Evolutionary conservation across 805 yeast species (phyloP), one percentile per base, ranked within the genome.

Genomic region (Metschnikowia gelsemii): DNA sequence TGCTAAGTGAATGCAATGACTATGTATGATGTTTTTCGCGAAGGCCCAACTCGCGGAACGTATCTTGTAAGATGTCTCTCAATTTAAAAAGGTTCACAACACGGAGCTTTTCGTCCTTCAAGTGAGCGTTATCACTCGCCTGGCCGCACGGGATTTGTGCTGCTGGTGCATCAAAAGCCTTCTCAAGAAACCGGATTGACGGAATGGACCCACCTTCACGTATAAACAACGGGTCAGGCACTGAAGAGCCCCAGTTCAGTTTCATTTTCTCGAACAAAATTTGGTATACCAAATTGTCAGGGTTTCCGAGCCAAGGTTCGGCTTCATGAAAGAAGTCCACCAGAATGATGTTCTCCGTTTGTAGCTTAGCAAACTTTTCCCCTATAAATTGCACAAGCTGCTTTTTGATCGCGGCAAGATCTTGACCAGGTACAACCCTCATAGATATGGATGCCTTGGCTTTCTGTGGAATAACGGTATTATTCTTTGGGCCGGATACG

Each of bases 161-260:
- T 1, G 96, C 98, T 19, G 87, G 87, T 3, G 98, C 96, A 38
- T 73, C 63, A 51, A 91, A 86, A 9, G 76, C 69, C 60, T 86
- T 86, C 55, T 91, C 99, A 50, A 91, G 65, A 46, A 84, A 84
- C 48, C 96, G 66, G 6, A 93, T 81, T 8, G 91, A 83, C 2
- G 99, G 97, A 59, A 91, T 89, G 0, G 97, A 87, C 0, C 99
- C 99, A 46, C 99, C 99, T 66, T 93, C 99, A 50, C 98, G 78
- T 23, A 93, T 87, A 46, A 81, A 83, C 30, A 91, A 66, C 2
- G 98, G 97, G 40, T 85, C 87, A 1, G 60, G 57, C 8, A 55
- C 54, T 1, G 47, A 35, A 9, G 71, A 65, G 0, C 77, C 79
- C 99, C 99, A 91, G 41, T 81, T 86, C 3, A 68, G 61, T 30